phyloP scores from a whole-genome alignment of 2,329 filamentous ascomycete species.

The Talaromyces sp. region DNA sequence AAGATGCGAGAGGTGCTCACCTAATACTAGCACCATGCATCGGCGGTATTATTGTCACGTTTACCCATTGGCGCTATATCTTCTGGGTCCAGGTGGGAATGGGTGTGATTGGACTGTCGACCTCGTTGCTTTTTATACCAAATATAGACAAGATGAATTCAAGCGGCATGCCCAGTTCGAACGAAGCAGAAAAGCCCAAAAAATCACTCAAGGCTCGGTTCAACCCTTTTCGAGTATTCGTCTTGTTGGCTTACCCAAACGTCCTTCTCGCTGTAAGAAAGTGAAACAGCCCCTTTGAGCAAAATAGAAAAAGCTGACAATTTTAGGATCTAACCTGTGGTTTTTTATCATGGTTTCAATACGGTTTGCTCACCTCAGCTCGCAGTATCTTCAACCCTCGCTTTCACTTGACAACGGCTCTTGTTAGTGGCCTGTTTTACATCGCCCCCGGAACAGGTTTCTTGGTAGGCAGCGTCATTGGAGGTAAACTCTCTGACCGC shows the following conservation, averaged over 20 bases:
- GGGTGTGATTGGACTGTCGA: slow-evolving; percentile 52
- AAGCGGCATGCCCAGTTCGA: slow-evolving; percentile 36
- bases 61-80: slow-evolving; percentile 65
- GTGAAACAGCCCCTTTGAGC: slow-evolving; percentile 41
- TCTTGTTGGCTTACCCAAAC: slow-evolving; percentile 63
- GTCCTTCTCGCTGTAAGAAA: slow-evolving; percentile 51
- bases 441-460: slow-evolving; percentile 67
- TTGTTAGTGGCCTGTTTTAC: slow-evolving; percentile 67
- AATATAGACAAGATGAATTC: slow-evolving; percentile 60
- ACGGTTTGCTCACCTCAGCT: slow-evolving; percentile 60
- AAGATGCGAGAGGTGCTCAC: background rate
- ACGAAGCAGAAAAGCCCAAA: slow-evolving; percentile 18
- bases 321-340: slow-evolving; percentile 30
- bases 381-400: slow-evolving; percentile 69
- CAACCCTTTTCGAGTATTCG: slow-evolving; percentile 58
- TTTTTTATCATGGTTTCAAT: slow-evolving; percentile 66
- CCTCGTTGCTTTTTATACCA: slow-evolving; percentile 61
- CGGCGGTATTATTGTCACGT: slow-evolving; percentile 73
- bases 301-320: background rate
- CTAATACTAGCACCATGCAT: slow-evolving; percentile 44
- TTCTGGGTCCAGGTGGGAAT: slow-evolving; percentile 73
- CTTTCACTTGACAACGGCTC: slow-evolving; percentile 59
- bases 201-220: slow-evolving; percentile 46
- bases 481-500: slow-evolving; percentile 63
- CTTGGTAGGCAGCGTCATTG: slow-evolving; percentile 61